Percentiles rank a stretch among this genome's conserved stretches.
Conservation (phyloP, 306 rosid species). For the Corylus avellana region DNA sequence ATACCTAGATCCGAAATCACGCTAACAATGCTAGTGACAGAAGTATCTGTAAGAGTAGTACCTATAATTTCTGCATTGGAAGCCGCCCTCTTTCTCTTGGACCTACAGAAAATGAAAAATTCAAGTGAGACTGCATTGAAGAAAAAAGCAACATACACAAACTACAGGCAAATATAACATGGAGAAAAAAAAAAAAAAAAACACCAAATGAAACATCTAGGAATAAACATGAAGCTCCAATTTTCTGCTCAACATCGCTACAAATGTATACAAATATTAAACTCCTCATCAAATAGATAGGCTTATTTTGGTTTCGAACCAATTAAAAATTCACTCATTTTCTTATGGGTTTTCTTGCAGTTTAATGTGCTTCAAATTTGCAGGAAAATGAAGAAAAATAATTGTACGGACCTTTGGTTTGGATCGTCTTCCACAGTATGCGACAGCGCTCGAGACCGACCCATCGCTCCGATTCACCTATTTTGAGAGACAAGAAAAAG, state of each 20-base stretch:
- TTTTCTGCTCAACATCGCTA: neutral
- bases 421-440: conserved; percentile 34
- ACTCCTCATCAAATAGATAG: neutral
- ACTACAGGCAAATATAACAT: neutral
- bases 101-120: conserved; percentile 35
- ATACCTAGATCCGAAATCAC: neutral
- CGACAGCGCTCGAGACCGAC: conserved; percentile 51
- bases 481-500: conserved; percentile 2
- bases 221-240: neutral
- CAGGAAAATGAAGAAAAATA: neutral
- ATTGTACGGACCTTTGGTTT: conserved; percentile 35
- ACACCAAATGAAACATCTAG: neutral
- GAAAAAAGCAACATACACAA: conserved; percentile 19
- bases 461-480: conserved; percentile 36
- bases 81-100: conserved; percentile 61
- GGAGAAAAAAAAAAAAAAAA: neutral
- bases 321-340: neutral
- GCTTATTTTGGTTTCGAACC: neutral
- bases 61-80: conserved; percentile 42
- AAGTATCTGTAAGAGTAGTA: conserved; percentile 37
- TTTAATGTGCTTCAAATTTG: conserved; percentile 15
- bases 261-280: neutral
- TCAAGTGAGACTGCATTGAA: conserved; percentile 2
- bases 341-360: neutral
- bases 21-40: neutral